Base-by-base conservation (phyloP, 1,284 basidiomycete species). In the Taiwanofungus camphoratus region DNA sequence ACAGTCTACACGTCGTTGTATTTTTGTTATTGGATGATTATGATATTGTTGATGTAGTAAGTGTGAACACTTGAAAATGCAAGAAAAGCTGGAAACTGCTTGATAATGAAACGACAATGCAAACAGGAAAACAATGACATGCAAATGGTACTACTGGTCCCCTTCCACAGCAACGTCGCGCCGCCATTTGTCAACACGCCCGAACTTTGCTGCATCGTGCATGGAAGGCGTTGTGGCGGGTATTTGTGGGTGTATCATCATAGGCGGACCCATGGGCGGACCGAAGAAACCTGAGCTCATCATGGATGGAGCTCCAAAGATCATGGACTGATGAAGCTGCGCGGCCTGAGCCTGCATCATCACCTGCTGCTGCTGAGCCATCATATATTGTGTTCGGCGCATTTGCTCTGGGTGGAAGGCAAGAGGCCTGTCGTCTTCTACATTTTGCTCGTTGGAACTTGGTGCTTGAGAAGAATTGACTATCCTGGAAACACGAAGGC, bases 401-500 rank as follows among this genome's bases (percentile, higher is more conserved):
- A 86, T 77, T 52, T 87, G 84, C 48, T 86, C 82, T 12, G 86
- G 84, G 58, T 85, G 84, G 46, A 85, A 66, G 5, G 73, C 86
- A n/a, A 89, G 68, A 5, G 76, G 76, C 38, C 57, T 61, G 48
- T 76, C 67, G 46, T 76, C 76, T 0, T 76, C 68, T 36, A 64
- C 62, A 9, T 56, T 58, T 22, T 41, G 39, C 13, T 20, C 27
- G 7, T 36, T 21, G 15, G 36, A 29, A 18, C 35, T 16, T 2
- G 36, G 32, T 7, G 31, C 16, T n/a, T 42, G 35, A 3, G 46
- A 31, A 9, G 42, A 36, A 15, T 30, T 36, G 9, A 41, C 29
- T 1, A 24, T 37, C 36, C 44, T 49, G n/a, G 79, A 81, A 9
- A 71, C 74, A 34, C 79, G 74, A 27, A 83, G 62, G 20, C 76